Conservation (phyloP, 345 rosid genomes). For the Gossypium sturtianum region DNA sequence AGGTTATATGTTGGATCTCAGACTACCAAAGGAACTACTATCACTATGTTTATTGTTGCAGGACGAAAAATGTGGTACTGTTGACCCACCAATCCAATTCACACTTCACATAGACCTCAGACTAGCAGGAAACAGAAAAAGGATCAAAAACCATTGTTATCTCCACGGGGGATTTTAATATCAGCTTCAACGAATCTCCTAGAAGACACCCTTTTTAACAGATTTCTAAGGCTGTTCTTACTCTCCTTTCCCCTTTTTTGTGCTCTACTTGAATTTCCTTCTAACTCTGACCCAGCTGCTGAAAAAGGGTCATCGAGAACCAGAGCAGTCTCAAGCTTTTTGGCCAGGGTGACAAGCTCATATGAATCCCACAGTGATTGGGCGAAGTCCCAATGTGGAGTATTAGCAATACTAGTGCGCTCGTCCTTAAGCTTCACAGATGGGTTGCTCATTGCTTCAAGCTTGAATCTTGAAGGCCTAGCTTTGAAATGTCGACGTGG, state of each 20-base stretch:
- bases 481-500: background rate
- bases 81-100: background rate
- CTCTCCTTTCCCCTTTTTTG: conserved; percentile 27
- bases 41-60: background rate
- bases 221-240: conserved; percentile 59
- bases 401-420: background rate
- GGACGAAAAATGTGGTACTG: background rate
- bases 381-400: conserved; percentile 52
- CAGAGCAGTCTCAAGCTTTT: conserved; percentile 53
- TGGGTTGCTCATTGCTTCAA: conserved; percentile 40
- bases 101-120: background rate
- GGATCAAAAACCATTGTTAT: conserved; percentile 10
- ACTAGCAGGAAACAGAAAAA: background rate
- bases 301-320: conserved; percentile 32
- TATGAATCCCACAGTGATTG: conserved; percentile 74
- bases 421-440: conserved; percentile 6
- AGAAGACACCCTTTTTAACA: conserved; percentile 47
- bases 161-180: conserved; percentile 8
- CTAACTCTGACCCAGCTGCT: background rate
- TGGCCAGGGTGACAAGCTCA: conserved; percentile 61
- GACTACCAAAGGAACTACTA: background rate
- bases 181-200: conserved; percentile 19
- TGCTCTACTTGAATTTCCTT: conserved; percentile 1
- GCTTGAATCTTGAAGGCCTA: conserved; percentile 64
- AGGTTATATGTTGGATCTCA: background rate